A percentile compares a stretch with the other conserved stretches of the same genome.
Evolutionary conservation across 257 asterid genomes (phyloP).

Genomic region (Scutellaria galericulata): DNA sequence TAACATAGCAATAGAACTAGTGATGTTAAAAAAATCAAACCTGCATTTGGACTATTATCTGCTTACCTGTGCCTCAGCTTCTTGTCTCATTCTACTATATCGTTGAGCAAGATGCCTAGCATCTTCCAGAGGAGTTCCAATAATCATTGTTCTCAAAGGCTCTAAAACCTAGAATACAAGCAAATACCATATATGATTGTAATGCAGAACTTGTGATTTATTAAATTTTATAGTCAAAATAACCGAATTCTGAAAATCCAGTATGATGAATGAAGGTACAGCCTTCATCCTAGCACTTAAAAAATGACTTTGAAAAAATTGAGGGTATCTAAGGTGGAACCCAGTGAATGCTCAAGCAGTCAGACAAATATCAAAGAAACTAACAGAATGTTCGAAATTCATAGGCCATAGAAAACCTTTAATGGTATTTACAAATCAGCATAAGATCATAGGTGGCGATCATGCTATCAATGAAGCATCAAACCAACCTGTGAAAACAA

Average conservation of each 20-base stretch:
- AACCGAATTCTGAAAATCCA: constrained; percentile 3
- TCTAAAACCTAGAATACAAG: constrained; percentile 69
- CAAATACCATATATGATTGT: constrained; percentile 12
- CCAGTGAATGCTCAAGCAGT: constrained; percentile 22
- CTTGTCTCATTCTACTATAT: constrained; percentile 96
- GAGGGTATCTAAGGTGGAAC: neutral
- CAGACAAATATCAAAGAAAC: constrained; percentile 19
- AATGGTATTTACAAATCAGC: constrained; percentile 14
- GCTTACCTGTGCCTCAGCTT: constrained; percentile 91
- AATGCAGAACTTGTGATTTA: constrained; percentile 1
- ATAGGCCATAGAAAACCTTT: constrained; percentile 5
- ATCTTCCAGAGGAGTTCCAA: constrained; percentile 88
- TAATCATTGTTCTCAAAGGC: constrained; percentile 89
- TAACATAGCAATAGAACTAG: constrained; percentile 29
- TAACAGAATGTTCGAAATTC: constrained; percentile 21
- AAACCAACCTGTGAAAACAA: constrained; percentile 80
- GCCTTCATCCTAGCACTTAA: neutral
- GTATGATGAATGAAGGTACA: constrained; percentile 18
- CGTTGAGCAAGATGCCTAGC: constrained; percentile 99
- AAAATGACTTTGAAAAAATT: neutral
- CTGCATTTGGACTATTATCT: constrained; percentile 11
- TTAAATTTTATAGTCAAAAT: constrained; percentile 15
- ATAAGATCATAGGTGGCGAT: constrained; percentile 5
- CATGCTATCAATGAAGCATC: neutral
- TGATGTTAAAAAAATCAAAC: constrained; percentile 22